phyloP scores from a whole-genome alignment of 228 moss, liverwort and hornwort species.

The Sphagnum fallax region DNA sequence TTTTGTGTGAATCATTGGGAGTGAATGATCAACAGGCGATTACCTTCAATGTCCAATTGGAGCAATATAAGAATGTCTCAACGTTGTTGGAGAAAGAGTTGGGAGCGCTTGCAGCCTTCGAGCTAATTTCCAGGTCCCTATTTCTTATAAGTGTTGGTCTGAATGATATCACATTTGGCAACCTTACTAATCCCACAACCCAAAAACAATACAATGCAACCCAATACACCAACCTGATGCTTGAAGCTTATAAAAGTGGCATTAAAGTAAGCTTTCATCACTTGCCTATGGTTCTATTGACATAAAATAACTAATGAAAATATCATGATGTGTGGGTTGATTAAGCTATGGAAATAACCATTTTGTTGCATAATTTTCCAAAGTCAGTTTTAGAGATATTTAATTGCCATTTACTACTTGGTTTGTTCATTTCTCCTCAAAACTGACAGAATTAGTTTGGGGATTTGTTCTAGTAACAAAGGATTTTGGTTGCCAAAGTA shows the following conservation, averaged over 20 bases:
- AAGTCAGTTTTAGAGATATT: slow-evolving; percentile 6
- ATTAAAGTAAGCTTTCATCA: slow-evolving; percentile 19
- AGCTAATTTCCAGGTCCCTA: slow-evolving; percentile 25
- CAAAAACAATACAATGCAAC: slow-evolving; percentile 16
- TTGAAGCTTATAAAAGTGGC: slow-evolving; percentile 12
- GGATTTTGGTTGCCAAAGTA: too few species aligned
- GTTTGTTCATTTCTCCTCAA: neutral
- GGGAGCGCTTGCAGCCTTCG: slow-evolving; percentile 4
- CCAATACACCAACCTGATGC: slow-evolving; percentile 9
- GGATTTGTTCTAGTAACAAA: too few species aligned
- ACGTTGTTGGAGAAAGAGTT: slow-evolving; percentile 14
- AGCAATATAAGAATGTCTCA: slow-evolving; percentile 22
- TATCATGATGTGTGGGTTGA: too few species aligned
- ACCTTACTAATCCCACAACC: slow-evolving; percentile 1
- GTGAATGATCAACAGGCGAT: slow-evolving; percentile 12
- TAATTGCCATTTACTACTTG: neutral
- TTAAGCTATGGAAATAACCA: too few species aligned
- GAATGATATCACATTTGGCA: slow-evolving; percentile 19
- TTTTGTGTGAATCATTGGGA: neutral
- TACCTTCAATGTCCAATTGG: slow-evolving; percentile 22
- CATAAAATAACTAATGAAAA: slow-evolving; percentile 4
- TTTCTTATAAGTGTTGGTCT: slow-evolving; percentile 24
- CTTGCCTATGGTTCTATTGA: too few species aligned
- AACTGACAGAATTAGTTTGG: too few species aligned
- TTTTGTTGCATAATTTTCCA: neutral